These are phyloP conservation scores for Metschnikowia continentalis DNA, from an alignment of 805 yeast species.

Conservation along the genomic window DNA sequence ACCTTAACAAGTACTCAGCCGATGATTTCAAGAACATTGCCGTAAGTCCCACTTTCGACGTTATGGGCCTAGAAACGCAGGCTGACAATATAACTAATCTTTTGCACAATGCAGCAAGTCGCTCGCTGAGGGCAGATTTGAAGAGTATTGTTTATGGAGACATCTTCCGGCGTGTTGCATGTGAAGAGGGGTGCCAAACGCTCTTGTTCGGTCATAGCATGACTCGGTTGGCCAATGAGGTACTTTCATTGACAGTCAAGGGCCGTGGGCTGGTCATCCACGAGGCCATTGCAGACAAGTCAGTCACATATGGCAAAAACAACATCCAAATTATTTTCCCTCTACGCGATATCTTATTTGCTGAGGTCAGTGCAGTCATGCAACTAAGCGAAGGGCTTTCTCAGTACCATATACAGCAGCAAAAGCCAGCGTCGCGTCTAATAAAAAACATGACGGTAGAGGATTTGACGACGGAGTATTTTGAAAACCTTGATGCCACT, in stretches of 20 bases:
- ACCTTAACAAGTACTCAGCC: slow-evolving; percentile 38
- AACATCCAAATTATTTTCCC: slow-evolving; percentile 58
- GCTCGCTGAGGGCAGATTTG: slow-evolving; percentile 67
- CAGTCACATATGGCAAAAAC: slow-evolving; percentile 23
- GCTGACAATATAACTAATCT: slow-evolving; percentile 23
- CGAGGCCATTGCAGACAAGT: slow-evolving; percentile 43
- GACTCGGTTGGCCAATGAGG: slow-evolving; percentile 78
- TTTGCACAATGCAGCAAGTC: slow-evolving; percentile 39
- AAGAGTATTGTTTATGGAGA: slow-evolving; percentile 43
- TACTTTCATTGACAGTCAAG: slow-evolving; percentile 74
- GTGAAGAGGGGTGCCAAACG: slow-evolving; percentile 44
- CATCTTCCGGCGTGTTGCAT: slow-evolving; percentile 46
- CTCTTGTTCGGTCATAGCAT: slow-evolving; percentile 71
- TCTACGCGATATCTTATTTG: slow-evolving; percentile 64
- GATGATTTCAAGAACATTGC: slow-evolving; percentile 19
- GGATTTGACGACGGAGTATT: slow-evolving; percentile 72
- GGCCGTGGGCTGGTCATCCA: slow-evolving; percentile 79
- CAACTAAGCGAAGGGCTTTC: slow-evolving; percentile 36
- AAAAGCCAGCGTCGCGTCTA: slow-evolving; percentile 32
- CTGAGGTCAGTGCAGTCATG: slow-evolving; percentile 61
- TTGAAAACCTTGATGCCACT: slow-evolving; percentile 58
- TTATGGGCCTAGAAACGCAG: slow-evolving; percentile 4
- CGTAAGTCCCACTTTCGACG: slow-evolving; percentile 13
- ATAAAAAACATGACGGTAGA: slow-evolving; percentile 76
- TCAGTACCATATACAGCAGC: slow-evolving; percentile 20